These are phyloP conservation scores for Penicillium sp. DNA, from an alignment of 2,329 filamentous ascomycete genomes.

Conservation along the genomic window DNA sequence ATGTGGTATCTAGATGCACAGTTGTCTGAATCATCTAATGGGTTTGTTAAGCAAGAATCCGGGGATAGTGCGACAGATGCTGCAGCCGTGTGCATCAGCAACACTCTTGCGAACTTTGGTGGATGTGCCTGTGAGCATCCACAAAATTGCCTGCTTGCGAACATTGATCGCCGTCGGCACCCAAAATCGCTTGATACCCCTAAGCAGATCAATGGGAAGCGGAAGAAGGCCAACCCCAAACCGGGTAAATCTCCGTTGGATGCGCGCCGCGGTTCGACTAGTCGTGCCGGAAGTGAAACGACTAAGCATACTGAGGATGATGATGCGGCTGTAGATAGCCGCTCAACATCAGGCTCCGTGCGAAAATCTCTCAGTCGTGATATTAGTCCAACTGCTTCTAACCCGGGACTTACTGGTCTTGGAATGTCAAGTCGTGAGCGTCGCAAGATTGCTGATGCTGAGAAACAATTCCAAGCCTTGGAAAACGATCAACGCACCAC, in stretches of 20 bases:
- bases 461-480: conserved; percentile 62
- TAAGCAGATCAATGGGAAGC: conserved; percentile 47
- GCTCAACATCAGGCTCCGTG: conserved; percentile 58
- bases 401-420: conserved; percentile 37
- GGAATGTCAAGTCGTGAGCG: conserved; percentile 63
- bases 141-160: conserved; percentile 41
- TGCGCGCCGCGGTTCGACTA: conserved; percentile 54
- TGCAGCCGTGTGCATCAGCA: conserved; percentile 47
- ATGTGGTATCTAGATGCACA: conserved; percentile 50
- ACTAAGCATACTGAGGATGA: conserved; percentile 55
- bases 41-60: conserved; percentile 43
- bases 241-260: conserved; percentile 55
- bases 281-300: conserved; percentile 61
- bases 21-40: conserved; percentile 38
- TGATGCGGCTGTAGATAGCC: conserved; percentile 55
- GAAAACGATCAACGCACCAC: conserved; percentile 55
- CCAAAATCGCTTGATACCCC: conserved; percentile 33
- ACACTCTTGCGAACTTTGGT: conserved; percentile 50
- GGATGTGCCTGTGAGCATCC: conserved; percentile 48
- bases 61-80: conserved; percentile 42
- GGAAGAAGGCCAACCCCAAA: conserved; percentile 50
- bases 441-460: conserved; percentile 63
- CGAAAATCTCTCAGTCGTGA: conserved; percentile 61
- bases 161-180: conserved; percentile 44
- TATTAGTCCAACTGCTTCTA: conserved; percentile 57